Percentiles rank a stretch among this genome's conserved stretches.
Conservation (phyloP, 2,329 filamentous ascomycete genomes). For the Cytospora leucostoma region DNA sequence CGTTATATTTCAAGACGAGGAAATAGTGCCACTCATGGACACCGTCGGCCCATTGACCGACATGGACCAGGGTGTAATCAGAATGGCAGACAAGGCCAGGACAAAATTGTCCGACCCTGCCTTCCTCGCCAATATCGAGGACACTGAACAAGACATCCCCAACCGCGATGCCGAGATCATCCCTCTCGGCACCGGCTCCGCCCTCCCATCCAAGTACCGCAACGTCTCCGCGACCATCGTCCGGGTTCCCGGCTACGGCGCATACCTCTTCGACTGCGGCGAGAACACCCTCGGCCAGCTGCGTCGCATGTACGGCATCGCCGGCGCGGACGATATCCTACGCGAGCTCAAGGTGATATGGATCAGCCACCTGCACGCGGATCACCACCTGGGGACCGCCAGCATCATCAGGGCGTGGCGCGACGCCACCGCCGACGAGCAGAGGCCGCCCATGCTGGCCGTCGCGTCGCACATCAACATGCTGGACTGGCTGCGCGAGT, state of each 20-base stretch:
- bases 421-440: slow-evolving; percentile 47
- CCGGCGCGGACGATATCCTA: slow-evolving; percentile 71
- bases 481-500: slow-evolving; percentile 76
- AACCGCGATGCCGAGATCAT: slow-evolving; percentile 79
- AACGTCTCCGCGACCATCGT: slow-evolving; percentile 91
- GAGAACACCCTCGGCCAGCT: slow-evolving; percentile 92
- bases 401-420: slow-evolving; percentile 84
- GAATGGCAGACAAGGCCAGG: slow-evolving; percentile 54
- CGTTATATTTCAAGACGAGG: slow-evolving; percentile 47
- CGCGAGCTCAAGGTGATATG: slow-evolving; percentile 78
- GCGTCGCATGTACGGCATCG: slow-evolving; percentile 67
- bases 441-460: slow-evolving; percentile 46
- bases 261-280: slow-evolving; percentile 86
- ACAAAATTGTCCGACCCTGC: slow-evolving; percentile 43
- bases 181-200: slow-evolving; percentile 87
- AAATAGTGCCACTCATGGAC: slow-evolving; percentile 52
- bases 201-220: slow-evolving; percentile 86
- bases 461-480: slow-evolving; percentile 73
- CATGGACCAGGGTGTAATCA: slow-evolving; percentile 46
- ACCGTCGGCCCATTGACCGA: slow-evolving; percentile 45
- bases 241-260: slow-evolving; percentile 81
- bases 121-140: slow-evolving; percentile 52
- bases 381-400: slow-evolving; percentile 88
- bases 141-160: slow-evolving; percentile 65
- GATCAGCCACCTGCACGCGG: slow-evolving; percentile 94